Evolutionary conservation across 1,284 basidiomycete species (phyloP), one percentile per base, ranked within the genome.

Genomic region (Mycosarcoma maydis): DNA sequence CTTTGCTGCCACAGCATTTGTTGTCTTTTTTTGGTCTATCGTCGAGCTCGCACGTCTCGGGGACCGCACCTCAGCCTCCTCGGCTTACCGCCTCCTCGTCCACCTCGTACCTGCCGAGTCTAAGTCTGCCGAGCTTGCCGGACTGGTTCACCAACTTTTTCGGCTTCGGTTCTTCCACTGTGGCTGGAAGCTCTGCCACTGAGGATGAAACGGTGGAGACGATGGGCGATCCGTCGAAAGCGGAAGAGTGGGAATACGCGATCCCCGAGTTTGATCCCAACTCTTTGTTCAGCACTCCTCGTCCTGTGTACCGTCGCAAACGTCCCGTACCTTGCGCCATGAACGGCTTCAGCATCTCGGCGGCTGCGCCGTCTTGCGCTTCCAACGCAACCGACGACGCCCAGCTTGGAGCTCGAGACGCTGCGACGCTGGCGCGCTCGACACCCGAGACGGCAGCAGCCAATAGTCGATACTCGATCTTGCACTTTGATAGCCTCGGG

Each of bases 211-310:
- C 8, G 10, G 24, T 6, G 9, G 19, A 26, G 8, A 19, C 20
- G 6, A 37, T 10, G 0, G 37, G 23, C n/a, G 59, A 68, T 26
- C 33, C 51, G 8, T 60, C 51, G 1, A 45, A 42, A 20, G 70
- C 70, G 8, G 66, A 73, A 42, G 64, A 69, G 16, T 76, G 69
- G 69, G 73, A 76, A 23, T 75, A 69, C 42, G 60, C 54, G 5
- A 62, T 69, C 16, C 73, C 73, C 8, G 68, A 74, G 3, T 76
- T 72, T 23, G 68, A 72, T 42, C 68, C 72, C 13, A 51, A 49
- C 40, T 50, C 46, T 10, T 41, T 74, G 11, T 49, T 43, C 10
- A 46, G 38, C 27, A 76, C 73, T 16, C 72, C 73, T 11, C 47
- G 73, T 11, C 73, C 73, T 11, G 19, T 76, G 11, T 76, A 76